Evolutionary conservation across 2,329 filamentous ascomycete species (phyloP).

Genomic region (Aspergillus niger): DNA sequence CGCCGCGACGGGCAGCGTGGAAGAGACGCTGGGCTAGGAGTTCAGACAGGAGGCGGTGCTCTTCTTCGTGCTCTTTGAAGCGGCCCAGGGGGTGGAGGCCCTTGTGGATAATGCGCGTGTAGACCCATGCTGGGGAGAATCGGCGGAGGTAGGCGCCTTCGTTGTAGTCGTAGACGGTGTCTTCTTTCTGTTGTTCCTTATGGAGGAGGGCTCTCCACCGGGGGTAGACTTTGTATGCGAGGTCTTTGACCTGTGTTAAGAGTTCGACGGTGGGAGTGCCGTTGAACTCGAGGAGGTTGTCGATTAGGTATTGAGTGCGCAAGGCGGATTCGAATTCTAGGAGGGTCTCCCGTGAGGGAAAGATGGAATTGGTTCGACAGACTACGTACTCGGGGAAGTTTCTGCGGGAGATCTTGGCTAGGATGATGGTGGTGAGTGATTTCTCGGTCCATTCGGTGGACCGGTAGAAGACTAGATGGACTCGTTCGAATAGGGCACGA

Average conservation of each 20-base stretch:
- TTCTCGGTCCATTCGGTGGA: slow-evolving; percentile 98
- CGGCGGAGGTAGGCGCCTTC: slow-evolving; percentile 87
- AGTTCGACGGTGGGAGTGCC: slow-evolving; percentile 67
- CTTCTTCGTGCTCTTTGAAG: slow-evolving; percentile 75
- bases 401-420: slow-evolving; percentile 82
- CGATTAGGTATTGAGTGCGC: slow-evolving; percentile 76
- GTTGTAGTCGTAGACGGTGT: slow-evolving; percentile 72
- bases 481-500: slow-evolving; percentile 84
- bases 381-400: slow-evolving; percentile 92
- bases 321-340: slow-evolving; percentile 89
- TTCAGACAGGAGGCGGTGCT: slow-evolving; percentile 73
- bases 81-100: slow-evolving; percentile 75
- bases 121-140: slow-evolving; percentile 89
- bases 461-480: slow-evolving; percentile 93
- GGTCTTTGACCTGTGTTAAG: slow-evolving; percentile 67
- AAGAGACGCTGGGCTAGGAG: slow-evolving; percentile 81
- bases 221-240: slow-evolving; percentile 73
- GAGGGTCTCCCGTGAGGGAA: slow-evolving; percentile 71
- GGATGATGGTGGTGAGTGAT: slow-evolving; percentile 89
- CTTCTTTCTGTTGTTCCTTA: slow-evolving; percentile 78
- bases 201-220: slow-evolving; percentile 75
- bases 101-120: slow-evolving; percentile 91
- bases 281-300: slow-evolving; percentile 78
- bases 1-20: slow-evolving; percentile 78
- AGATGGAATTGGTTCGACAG: slow-evolving; percentile 86